These are phyloP conservation scores for Cryptosporidium ubiquitum DNA, from an alignment of 169 alveolate genomes.

Conservation along the genomic window DNA sequence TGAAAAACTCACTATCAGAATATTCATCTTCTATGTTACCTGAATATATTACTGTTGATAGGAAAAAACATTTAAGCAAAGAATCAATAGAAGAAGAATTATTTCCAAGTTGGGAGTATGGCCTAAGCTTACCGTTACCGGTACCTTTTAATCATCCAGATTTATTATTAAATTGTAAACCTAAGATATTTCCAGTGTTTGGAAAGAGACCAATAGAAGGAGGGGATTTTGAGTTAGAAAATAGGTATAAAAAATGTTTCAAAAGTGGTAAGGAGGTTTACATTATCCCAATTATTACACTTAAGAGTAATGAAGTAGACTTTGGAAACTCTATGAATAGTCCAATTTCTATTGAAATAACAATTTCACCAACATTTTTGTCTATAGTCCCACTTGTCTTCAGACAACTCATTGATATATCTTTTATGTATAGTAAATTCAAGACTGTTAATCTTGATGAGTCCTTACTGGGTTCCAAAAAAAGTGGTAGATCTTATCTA, in stretches of 20 bases:
- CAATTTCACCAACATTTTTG: conserved; percentile 56
- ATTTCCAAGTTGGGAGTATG: conserved; percentile 72
- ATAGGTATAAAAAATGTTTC: background rate
- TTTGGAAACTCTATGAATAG: background rate
- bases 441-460: background rate
- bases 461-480: background rate
- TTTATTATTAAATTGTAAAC: conserved; percentile 8
- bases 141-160: conserved; percentile 29
- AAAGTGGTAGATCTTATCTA: background rate
- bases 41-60: conserved; percentile 45
- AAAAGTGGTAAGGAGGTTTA: background rate
- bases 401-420: conserved; percentile 52
- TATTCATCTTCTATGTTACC: conserved; percentile 47
- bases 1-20: conserved; percentile 19
- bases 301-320: conserved; percentile 7
- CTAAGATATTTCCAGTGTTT: conserved; percentile 71
- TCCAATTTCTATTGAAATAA: conserved; percentile 8
- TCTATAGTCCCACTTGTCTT: conserved; percentile 24
- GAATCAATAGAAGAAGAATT: background rate
- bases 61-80: background rate
- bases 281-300: conserved; percentile 45
- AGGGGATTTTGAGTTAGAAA: background rate
- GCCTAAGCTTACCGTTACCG: conserved; percentile 44
- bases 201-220: conserved; percentile 53
- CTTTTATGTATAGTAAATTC: conserved; percentile 15